These are phyloP conservation scores for Actinomortierella ambigua DNA, from an alignment of 371 early-diverging fungal genomes.

Conservation along the genomic window DNA sequence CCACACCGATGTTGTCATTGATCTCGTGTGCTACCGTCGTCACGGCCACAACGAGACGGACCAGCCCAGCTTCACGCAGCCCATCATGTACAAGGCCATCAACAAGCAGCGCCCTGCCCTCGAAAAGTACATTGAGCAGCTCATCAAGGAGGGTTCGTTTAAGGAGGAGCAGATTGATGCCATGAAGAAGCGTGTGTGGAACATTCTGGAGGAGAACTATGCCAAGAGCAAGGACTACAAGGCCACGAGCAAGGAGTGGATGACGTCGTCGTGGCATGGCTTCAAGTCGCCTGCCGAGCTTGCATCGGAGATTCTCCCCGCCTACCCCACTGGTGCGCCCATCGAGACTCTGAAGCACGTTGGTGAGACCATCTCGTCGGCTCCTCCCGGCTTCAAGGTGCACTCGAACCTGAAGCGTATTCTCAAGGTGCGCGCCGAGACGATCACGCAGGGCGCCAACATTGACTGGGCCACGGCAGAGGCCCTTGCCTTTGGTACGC, in stretches of 20 bases:
- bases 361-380: slow-evolving; percentile 78
- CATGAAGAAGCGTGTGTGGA: slow-evolving; percentile 91
- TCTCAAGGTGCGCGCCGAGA: slow-evolving; percentile 82
- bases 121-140: slow-evolving; percentile 82
- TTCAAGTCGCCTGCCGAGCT: slow-evolving; percentile 86
- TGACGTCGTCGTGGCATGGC: slow-evolving; percentile 90
- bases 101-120: slow-evolving; percentile 81
- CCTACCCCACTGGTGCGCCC: slow-evolving; percentile 69
- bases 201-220: slow-evolving; percentile 90
- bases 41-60: slow-evolving; percentile 99
- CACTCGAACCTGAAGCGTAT: slow-evolving; percentile 90
- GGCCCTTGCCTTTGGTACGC: slow-evolving; percentile 90
- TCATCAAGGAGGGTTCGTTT: slow-evolving; percentile 84
- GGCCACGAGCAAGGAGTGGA: slow-evolving; percentile 91
- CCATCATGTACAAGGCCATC: slow-evolving; percentile 94
- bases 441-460: slow-evolving; percentile 72
- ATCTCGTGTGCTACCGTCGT: slow-evolving; percentile 95
- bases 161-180: slow-evolving; percentile 80
- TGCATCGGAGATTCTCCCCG: slow-evolving; percentile 65
- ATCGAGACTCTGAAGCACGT: slow-evolving; percentile 77
- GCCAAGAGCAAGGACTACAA: slow-evolving; percentile 87
- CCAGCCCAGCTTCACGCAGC: slow-evolving; percentile 98
- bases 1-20: slow-evolving; percentile 96
- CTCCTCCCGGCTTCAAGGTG: slow-evolving; percentile 85
- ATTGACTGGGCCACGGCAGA: slow-evolving; percentile 98